Evolutionary conservation across 2,329 filamentous ascomycete genomes (phyloP), one percentile per base, ranked within the genome.

Genomic region (Ophiostoma australiae): DNA sequence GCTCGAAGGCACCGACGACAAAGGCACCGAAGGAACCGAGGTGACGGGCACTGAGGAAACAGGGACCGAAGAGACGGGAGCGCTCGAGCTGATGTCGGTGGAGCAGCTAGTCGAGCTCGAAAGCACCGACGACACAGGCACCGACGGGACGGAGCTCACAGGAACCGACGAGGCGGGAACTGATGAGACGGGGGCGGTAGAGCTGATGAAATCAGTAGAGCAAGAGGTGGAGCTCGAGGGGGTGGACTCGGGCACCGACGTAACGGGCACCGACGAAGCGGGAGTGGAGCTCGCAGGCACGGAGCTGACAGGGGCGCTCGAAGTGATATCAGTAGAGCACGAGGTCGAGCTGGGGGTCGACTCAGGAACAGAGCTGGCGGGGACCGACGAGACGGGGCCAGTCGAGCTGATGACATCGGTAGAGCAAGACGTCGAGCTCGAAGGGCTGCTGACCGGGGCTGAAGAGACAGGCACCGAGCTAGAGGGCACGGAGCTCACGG

Each of bases 401-500:
- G 67, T 58, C 48, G 67, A 69, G 44, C 44, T 58, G 6, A 48
- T 48, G 1, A 58, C 67, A 10, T 55, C 52, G 2, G 6, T 55
- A 5, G n/a, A 23, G n/a, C 20, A 55, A 1, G 67, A 33, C 3
- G 41, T 55, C 3, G 48, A 37, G 33, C 48, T 33, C 0, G 52
- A 61, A 23, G 37, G 23, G 55, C 65, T 63, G 35, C 33, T 61
- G 3, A 27, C 67, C 6, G 67, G 35, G 8, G 17, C 58, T 2
- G 55, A 65, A 20, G 31, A 61, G 33, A 10, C 11, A 8, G 69
- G 15, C 4, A 23, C 4, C 31, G 68, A 69, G 65, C 15, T 67
- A 37, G 6, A 1, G 20, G 48, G 48, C 31, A 69, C 67, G 3
- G 69, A 70, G 67, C 66, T 68, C 31, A 39, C 31, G n/a, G 44